These are phyloP conservation scores for Diutina mesorugosa DNA, from an alignment of 1,139 yeast genomes.

Conservation along the genomic window DNA sequence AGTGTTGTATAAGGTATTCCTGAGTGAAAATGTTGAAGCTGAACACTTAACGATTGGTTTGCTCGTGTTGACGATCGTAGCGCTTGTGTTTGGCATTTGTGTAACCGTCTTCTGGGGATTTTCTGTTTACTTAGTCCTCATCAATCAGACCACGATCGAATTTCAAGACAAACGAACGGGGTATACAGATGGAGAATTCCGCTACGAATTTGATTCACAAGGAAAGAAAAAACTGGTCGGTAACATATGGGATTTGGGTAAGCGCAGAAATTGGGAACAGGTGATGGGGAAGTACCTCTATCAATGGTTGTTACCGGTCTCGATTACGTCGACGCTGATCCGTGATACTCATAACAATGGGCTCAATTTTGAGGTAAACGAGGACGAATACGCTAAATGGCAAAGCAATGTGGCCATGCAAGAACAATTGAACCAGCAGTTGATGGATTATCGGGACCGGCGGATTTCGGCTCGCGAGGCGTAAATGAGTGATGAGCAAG, in stretches of 20 bases:
- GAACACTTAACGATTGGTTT: slow-evolving; percentile 43
- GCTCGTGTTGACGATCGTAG: slow-evolving; percentile 45
- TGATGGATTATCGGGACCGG: slow-evolving; percentile 9
- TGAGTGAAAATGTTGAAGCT: slow-evolving; percentile 19
- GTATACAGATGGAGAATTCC: slow-evolving; percentile 15
- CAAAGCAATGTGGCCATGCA: slow-evolving; percentile 31
- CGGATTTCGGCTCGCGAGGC: not conserved
- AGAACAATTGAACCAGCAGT: slow-evolving; percentile 33
- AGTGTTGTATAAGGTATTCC: slow-evolving; percentile 39
- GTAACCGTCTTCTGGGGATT: slow-evolving; percentile 46
- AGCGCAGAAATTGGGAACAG: slow-evolving; percentile 41
- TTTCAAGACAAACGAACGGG: slow-evolving; percentile 45
- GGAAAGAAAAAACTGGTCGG: slow-evolving; percentile 24
- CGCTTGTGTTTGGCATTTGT: slow-evolving; percentile 53
- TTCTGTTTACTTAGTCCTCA: slow-evolving; percentile 44
- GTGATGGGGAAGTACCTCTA: slow-evolving; percentile 58
- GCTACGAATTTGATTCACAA: slow-evolving; percentile 23
- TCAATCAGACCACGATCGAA: slow-evolving; percentile 76
- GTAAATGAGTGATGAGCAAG: not conserved
- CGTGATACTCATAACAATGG: slow-evolving; percentile 30
- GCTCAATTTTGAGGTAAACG: slow-evolving; percentile 35
- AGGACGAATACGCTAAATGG: slow-evolving; percentile 26
- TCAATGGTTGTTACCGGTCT: slow-evolving; percentile 66
- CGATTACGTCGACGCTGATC: slow-evolving; percentile 12
- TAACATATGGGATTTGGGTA: slow-evolving; percentile 71